These are phyloP conservation scores for Elongisporangium prolatum DNA, from an alignment of 352 stramenopile genomes.

Conservation along the genomic window DNA sequence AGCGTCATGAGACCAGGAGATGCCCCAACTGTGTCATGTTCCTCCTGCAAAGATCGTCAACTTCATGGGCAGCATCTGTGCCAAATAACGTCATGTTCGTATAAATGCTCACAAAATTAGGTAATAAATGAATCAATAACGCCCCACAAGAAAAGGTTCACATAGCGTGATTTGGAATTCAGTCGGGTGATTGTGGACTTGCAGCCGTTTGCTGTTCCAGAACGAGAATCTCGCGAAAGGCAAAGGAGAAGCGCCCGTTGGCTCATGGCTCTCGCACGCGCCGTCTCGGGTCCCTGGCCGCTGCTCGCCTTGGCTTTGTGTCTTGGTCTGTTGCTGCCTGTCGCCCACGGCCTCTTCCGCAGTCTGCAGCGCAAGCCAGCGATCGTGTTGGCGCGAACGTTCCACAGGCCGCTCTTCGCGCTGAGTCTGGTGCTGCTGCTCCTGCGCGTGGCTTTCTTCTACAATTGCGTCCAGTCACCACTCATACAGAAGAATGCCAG, in stretches of 20 bases:
- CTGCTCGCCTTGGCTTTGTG: constrained; percentile 12
- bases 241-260: constrained; percentile 2
- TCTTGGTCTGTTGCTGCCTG: constrained; percentile 7
- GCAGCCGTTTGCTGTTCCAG: background rate
- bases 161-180: background rate
- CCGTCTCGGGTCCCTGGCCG: background rate
- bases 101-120: background rate
- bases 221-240: background rate
- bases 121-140: no score
- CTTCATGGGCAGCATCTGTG: background rate
- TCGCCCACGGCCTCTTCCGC: constrained; percentile 8
- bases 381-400: constrained; percentile 13
- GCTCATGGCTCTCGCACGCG: constrained; percentile 10
- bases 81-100: background rate
- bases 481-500: background rate
- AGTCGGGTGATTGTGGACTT: background rate
- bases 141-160: no score
- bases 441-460: constrained; percentile 20
- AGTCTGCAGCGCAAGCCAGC: constrained; percentile 9
- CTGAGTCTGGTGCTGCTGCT: constrained; percentile 14
- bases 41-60: background rate
- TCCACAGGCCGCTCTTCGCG: constrained; percentile 24
- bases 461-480: background rate
- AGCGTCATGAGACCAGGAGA: background rate
- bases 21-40: background rate